Evolutionary conservation across 2,329 filamentous ascomycete genomes (phyloP), one percentile per base, ranked within the genome.

Genomic region (Albophoma yamanashiensis): DNA sequence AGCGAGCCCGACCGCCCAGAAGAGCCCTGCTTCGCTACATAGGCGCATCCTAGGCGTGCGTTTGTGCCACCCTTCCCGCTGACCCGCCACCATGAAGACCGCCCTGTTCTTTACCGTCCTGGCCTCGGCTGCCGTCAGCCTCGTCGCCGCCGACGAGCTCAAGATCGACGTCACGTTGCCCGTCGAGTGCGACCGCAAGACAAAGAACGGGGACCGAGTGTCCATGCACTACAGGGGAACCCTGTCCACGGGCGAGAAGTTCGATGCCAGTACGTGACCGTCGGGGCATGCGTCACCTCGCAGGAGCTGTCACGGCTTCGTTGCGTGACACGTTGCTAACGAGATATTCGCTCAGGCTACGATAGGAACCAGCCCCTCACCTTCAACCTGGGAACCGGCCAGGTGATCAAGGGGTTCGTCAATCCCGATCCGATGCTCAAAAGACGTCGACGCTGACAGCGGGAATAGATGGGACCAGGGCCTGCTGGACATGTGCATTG

Each of bases 401-500:
- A 89, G 73, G 94, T 97, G 57, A 99, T 99, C 73, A 87, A 89
- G 78, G 93, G 93, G 87, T 91, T 71, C 68, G 84, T 55, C 14
- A 27, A 22, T 36, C 38, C 27, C 1, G 9, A 8, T 34, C 50
- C 8, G 20, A 15, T 22, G 31, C 31, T 22, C 31, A 14, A 1
- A 34, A 14, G 25, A 25, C 53, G 22, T 31, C 9, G 47, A 20
- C 59, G 57, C 63, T 67, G 53, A 71, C 62, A 61, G 43, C 58
- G 53, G 36, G 47, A 57, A 31, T 56, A 90, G 87, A 70, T 97
- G 92, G 93, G 93, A 97, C 68, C 76, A 95, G 71, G 93, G 93
- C 57, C 82, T 97, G 45, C 68, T 94, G 59, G 90, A 90, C 70
- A 97, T 97, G 92, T 97, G 94, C 76, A 89, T 95, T 67, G 93